Base-by-base conservation (phyloP, 1,284 basidiomycete genomes). In the Malassezia restricta region DNA sequence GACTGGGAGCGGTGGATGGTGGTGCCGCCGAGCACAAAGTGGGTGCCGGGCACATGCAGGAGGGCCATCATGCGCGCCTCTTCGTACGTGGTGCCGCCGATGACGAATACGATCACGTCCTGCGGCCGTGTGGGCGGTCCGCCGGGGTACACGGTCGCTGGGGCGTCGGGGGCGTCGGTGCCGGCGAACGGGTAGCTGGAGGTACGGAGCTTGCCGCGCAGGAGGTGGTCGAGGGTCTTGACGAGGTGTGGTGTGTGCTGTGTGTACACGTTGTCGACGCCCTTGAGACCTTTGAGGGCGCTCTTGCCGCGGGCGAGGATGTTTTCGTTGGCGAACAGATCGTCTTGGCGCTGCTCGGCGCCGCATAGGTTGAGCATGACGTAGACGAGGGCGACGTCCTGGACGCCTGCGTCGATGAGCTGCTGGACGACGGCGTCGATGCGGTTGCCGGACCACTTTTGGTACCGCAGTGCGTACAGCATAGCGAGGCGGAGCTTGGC, bases 181-280 rank as follows among this genome's bases (percentile, higher is more conserved):
- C 54, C 54, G 32, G 48, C 47, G 33, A 65, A 96, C 0, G 94
- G 91, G 75, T 98, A 91, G 57, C 82, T 87, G 2, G 82, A 80
- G 61, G 96, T 92, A 61, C 81, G 83, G 58, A 98, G 74, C 43
- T 86, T 79, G 11, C 90, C 92, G 65, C 83, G 88, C 65, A 94
- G 80, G 1, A 99, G 76, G 50, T 86, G 80, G 68, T 99, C 94
- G 17, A 98, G 76, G 5, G 92, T 98, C 68, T 95, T 83, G 0
- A 85, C 82, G 3, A 99, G 77, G 74, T 94, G 90, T 8, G 94
- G 94, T 12, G 84, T 85, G 68, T 98, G 94, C 68, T 98, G 94
- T 50, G 91, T 99, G 71, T 96, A 99, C 7, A 98, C 92, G 67
- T 99, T 99, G 74, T 99, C 94, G 6, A 98, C 94, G 6, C 94